Conservation (phyloP, 768 basidiomycete species). For the Suillus brevipes region DNA sequence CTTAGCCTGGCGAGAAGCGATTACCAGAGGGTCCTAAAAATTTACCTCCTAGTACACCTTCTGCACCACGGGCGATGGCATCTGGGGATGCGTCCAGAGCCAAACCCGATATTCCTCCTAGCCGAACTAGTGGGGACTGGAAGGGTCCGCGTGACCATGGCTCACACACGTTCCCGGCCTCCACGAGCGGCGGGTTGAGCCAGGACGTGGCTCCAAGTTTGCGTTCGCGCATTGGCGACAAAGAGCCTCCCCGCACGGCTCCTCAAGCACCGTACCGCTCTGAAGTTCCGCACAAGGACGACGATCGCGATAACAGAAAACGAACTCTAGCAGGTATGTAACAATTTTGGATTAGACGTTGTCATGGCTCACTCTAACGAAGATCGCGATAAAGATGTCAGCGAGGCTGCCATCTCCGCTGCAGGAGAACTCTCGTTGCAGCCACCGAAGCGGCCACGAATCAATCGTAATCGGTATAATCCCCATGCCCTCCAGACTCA, state of each 20-base stretch:
- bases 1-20: slow-evolving; percentile 55
- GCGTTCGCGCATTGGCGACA: slow-evolving; percentile 62
- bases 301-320: slow-evolving; percentile 70
- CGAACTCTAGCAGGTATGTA: slow-evolving; percentile 67
- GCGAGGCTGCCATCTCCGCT: slow-evolving; percentile 36
- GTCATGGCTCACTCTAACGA: slow-evolving; percentile 11
- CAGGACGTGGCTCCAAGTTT: slow-evolving; percentile 39
- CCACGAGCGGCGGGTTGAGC: slow-evolving; percentile 20
- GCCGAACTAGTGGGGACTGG: slow-evolving; percentile 50
- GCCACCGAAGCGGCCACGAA: slow-evolving; percentile 60
- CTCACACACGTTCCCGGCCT: slow-evolving; percentile 22
- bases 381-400: slow-evolving; percentile 68
- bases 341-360: slow-evolving; percentile 5
- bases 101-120: slow-evolving; percentile 40
- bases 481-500: slow-evolving; percentile 33
- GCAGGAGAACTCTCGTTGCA: slow-evolving; percentile 40
- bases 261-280: slow-evolving; percentile 48
- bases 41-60: slow-evolving; percentile 60
- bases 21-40: slow-evolving; percentile 54
- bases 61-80: slow-evolving; percentile 73
- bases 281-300: slow-evolving; percentile 51
- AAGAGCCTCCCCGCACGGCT: slow-evolving; percentile 44
- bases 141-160: slow-evolving; percentile 41
- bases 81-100: slow-evolving; percentile 43
- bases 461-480: slow-evolving; percentile 54